Evolutionary conservation across 1,139 yeast genomes (phyloP).

Genomic region (Saccharomyces hybrid): DNA sequence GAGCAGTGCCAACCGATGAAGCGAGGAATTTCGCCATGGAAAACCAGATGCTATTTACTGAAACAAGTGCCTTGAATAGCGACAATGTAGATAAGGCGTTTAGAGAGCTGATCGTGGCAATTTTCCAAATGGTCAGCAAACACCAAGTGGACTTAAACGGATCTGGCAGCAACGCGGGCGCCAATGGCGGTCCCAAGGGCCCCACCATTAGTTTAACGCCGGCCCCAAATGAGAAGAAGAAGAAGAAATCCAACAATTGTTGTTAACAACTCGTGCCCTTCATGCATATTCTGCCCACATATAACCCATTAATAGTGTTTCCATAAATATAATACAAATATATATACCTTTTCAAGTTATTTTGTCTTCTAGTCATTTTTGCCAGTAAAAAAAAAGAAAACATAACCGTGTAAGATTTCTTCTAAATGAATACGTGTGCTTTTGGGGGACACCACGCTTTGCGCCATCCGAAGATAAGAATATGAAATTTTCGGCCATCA

Average conservation of each 20-base stretch:
- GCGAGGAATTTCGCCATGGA: slow-evolving; percentile 94
- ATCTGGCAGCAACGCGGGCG: slow-evolving; percentile 33
- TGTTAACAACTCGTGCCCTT: slow-evolving; percentile 36
- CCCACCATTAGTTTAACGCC: slow-evolving; percentile 92
- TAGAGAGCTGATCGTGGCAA: slow-evolving; percentile 84
- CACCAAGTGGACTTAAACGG: slow-evolving; percentile 75
- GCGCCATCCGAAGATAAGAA: not conserved
- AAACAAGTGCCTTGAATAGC: slow-evolving; percentile 92
- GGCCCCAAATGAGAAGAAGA: slow-evolving; percentile 73
- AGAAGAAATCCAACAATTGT: slow-evolving; percentile 54
- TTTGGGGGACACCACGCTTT: not conserved
- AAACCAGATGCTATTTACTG: slow-evolving; percentile 85
- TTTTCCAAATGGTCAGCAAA: slow-evolving; percentile 85
- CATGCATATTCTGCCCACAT: slow-evolving; percentile 1
- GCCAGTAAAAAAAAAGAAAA: not conserved
- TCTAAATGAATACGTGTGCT: not conserved
- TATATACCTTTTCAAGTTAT: not conserved
- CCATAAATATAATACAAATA: not conserved
- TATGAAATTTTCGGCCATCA: not conserved
- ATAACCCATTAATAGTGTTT: not conserved
- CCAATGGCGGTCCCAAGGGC: slow-evolving; percentile 44
- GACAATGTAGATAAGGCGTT: slow-evolving; percentile 93
- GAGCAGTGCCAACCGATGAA: slow-evolving; percentile 97
- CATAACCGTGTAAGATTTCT: not conserved
- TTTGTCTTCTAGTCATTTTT: not conserved